These are phyloP conservation scores for Botryosphaeria dothidea DNA, from an alignment of 2,329 filamentous ascomycete genomes.

Conservation along the genomic window DNA sequence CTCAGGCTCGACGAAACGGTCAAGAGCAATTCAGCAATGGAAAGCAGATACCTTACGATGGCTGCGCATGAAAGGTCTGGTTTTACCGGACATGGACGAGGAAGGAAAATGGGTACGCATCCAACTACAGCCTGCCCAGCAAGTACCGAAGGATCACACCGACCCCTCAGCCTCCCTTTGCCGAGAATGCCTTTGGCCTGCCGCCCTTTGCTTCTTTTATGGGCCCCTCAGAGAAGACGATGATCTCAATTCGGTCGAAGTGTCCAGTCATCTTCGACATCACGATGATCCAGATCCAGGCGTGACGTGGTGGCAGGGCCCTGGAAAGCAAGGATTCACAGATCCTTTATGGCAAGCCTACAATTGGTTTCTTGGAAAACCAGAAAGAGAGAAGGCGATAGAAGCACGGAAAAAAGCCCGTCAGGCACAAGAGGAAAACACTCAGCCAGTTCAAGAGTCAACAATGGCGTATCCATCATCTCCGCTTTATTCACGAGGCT, in stretches of 20 bases:
- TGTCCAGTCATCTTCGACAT: constrained; percentile 17
- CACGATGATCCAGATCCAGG: constrained; percentile 1
- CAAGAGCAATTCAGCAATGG: constrained; percentile 27
- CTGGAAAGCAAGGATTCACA: constrained; percentile 30
- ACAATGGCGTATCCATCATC: constrained; percentile 35
- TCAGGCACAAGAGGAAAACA: constrained; percentile 53
- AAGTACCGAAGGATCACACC: background rate
- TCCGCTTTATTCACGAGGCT: constrained; percentile 36
- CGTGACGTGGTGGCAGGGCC: background rate
- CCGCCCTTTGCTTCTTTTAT: constrained; percentile 31
- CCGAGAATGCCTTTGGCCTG: constrained; percentile 37
- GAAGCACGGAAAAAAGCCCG: constrained; percentile 44
- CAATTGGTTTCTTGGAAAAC: constrained; percentile 38
- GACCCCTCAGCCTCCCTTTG: background rate
- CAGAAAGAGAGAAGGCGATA: constrained; percentile 35
- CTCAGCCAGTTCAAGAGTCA: constrained; percentile 37
- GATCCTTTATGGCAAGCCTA: constrained; percentile 38
- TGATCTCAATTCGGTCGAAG: background rate
- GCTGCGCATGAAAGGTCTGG: constrained; percentile 37
- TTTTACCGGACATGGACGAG: constrained; percentile 28
- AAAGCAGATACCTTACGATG: constrained; percentile 34
- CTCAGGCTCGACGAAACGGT: background rate
- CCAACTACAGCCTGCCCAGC: constrained; percentile 8
- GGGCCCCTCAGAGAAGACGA: background rate
- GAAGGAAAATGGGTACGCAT: constrained; percentile 19